Base-by-base conservation (phyloP, 768 basidiomycete genomes). In the Gloeopeniophorella convolvens region DNA sequence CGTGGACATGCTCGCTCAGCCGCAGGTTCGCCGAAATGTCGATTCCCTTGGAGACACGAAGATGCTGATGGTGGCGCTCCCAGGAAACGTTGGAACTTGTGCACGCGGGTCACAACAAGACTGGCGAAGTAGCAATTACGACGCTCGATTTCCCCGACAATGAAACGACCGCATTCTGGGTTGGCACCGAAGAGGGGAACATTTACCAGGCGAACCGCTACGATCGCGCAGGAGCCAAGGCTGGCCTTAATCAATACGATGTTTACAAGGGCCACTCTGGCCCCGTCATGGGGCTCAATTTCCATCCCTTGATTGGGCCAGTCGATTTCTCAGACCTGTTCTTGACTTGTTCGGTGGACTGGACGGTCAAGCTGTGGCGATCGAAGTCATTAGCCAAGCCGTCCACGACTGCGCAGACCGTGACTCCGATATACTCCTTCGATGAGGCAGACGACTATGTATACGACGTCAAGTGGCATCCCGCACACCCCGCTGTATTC, bases 381-480 rank as follows among this genome's bases (percentile, higher is more conserved):
- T 78, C 89, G 7, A 89, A 83, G 67, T 80, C 79, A 10, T 69
- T 85, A 32, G 73, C 85, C 35, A 89, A 89, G 66, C 79, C 87
- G 7, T 83, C 84, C 6, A 82, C 83, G 31, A 57, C 57, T 28
- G 54, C 62, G 26, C 77, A 80, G 57, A 65, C 67, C 15, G 73
- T 94, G n/a, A 37, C 78, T 0, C 89, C 95, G 3, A 59, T 98
- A 20, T 87, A 94, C 64, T 92, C 90, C 33, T 98, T 99, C 61
- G 95, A 99, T 58, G 95, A 97, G 66, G 89, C 93, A 11, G 92
- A 94, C 63, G 96, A 99, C 66, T 97, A 98, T 64, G 95, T 99
- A 9, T 98, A 96, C 69, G 96, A 97, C 70, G 94, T 91, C 39
- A 89, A 86, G 65, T 99, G 96, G 96, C 96, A 99, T 65, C 93